Percentiles rank a stretch among this genome's conserved stretches.
Evolutionary conservation across 2,329 filamentous ascomycete genomes (phyloP).

Genomic region (Colletotrichum sp.): DNA sequence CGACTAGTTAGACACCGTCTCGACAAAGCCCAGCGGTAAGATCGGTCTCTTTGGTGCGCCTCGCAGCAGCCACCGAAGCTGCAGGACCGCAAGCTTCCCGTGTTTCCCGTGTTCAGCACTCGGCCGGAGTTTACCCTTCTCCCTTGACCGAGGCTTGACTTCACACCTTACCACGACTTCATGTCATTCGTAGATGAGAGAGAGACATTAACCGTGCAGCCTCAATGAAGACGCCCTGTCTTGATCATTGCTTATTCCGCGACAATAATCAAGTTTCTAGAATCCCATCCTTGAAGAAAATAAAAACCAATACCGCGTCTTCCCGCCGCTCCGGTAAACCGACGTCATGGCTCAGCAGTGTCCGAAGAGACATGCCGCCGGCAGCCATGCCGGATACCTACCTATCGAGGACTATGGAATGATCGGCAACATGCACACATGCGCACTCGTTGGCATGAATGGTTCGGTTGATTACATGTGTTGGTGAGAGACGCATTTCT

Average conservation of each 20-base stretch:
- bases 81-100: not conserved
- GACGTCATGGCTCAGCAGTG: conserved; percentile 36
- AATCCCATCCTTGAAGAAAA: not conserved
- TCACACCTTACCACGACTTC: not conserved
- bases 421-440: conserved; percentile 82
- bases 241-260: not conserved
- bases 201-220: not conserved
- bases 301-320: not conserved
- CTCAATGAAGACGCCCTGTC: too few relatives aligned
- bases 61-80: not conserved
- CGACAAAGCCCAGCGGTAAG: not conserved
- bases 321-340: not conserved
- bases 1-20: not conserved
- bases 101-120: not conserved
- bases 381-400: conserved; percentile 53
- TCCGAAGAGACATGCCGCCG: conserved; percentile 29
- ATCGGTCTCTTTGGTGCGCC: not conserved
- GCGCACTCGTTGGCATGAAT: conserved; percentile 75
- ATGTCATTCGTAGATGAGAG: not conserved
- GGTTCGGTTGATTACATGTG: conserved; percentile 81
- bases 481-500: conserved; percentile 53
- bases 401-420: conserved; percentile 80
- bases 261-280: not conserved
- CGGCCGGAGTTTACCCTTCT: conserved; percentile 1
- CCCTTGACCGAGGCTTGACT: not conserved